A percentile compares a stretch with the other conserved stretches of the same genome.
phyloP scores from a whole-genome alignment of 768 basidiomycete genomes.

The Porphyrellus cyaneotinctus region DNA sequence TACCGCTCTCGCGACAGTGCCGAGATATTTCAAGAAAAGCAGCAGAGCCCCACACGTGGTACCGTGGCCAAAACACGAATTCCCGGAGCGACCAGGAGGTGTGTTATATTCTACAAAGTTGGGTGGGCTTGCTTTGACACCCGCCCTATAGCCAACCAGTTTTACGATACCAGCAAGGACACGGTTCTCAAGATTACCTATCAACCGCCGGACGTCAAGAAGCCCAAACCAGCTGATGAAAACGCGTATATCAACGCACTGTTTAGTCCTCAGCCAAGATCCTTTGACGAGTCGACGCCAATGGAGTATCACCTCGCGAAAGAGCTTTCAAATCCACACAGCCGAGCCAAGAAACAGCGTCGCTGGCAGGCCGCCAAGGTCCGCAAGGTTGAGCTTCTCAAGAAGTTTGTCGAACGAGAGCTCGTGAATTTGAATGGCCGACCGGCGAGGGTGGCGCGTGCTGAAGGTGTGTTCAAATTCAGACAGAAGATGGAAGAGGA shows the following conservation, averaged over 20 bases:
- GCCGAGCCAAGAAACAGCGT: conserved; percentile 74
- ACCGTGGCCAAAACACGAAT: conserved; percentile 64
- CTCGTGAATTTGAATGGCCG: conserved; percentile 57
- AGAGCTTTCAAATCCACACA: conserved; percentile 79
- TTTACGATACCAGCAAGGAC: conserved; percentile 64
- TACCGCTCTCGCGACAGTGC: conserved; percentile 61
- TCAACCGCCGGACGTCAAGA: conserved; percentile 48
- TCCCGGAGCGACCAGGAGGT: conserved; percentile 35
- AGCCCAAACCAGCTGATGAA: conserved; percentile 41
- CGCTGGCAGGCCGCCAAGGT: conserved; percentile 63
- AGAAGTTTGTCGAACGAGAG: conserved; percentile 51
- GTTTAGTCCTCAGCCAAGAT: conserved; percentile 36
- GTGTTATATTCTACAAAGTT: not conserved
- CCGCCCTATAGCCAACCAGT: conserved; percentile 27
- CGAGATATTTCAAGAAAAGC: conserved; percentile 44
- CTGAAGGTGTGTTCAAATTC: conserved; percentile 76
- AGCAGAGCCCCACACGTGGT: conserved; percentile 39
- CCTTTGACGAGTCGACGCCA: conserved; percentile 50
- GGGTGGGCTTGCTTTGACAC: conserved; percentile 6
- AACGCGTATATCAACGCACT: conserved; percentile 57
- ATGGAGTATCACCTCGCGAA: conserved; percentile 62
- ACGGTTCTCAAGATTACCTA: conserved; percentile 69
- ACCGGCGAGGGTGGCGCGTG: conserved; percentile 55
- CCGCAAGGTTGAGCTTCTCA: conserved; percentile 46
- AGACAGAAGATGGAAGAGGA: conserved; percentile 55